phyloP scores from a whole-genome alignment of 2,329 filamentous ascomycete species.

The Colletotrichum agaves region DNA sequence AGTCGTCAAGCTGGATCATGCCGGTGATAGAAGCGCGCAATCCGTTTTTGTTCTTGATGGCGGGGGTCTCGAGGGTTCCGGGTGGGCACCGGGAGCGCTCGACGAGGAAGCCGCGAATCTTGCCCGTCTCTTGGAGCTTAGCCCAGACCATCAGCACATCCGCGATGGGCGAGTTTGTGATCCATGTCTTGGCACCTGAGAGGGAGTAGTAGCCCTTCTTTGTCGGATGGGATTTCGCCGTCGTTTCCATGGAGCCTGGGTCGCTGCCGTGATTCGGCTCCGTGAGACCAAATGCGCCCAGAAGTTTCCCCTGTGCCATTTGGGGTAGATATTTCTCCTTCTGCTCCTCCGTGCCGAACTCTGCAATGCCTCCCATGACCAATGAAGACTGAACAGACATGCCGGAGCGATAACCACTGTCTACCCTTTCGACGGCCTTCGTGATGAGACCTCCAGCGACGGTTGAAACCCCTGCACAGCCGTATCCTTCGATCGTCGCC shows the following conservation, averaged over 20 bases:
- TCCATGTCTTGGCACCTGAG: slow-evolving; percentile 92
- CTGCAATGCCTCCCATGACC: slow-evolving; percentile 92
- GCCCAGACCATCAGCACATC: slow-evolving; percentile 92
- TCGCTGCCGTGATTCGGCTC: slow-evolving; percentile 95
- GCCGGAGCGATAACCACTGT: slow-evolving; percentile 90
- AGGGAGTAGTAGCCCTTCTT: slow-evolving; percentile 85
- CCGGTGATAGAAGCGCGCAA: slow-evolving; percentile 93
- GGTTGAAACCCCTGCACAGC: slow-evolving; percentile 86
- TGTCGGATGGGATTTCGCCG: slow-evolving; percentile 83
- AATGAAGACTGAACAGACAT: slow-evolving; percentile 95
- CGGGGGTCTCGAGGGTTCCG: slow-evolving; percentile 89
- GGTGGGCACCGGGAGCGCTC: slow-evolving; percentile 86
- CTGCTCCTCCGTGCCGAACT: slow-evolving; percentile 86
- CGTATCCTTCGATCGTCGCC: slow-evolving; percentile 87
- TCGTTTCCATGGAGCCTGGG: slow-evolving; percentile 89
- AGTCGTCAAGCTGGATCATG: slow-evolving; percentile 96
- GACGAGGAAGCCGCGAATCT: slow-evolving; percentile 92
- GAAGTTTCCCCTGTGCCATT: slow-evolving; percentile 83
- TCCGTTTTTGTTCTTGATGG: slow-evolving; percentile 95
- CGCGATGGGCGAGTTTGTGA: slow-evolving; percentile 91
- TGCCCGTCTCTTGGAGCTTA: slow-evolving; percentile 88
- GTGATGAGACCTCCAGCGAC: slow-evolving; percentile 92
- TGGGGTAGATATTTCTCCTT: slow-evolving; percentile 85
- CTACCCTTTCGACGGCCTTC: slow-evolving; percentile 88
- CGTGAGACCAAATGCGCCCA: slow-evolving; percentile 90